A percentile compares a stretch with the other conserved stretches of the same genome.
These are phyloP conservation scores for Penstemon davidsonii DNA, from an alignment of 257 asterid species.

Conservation along the genomic window DNA sequence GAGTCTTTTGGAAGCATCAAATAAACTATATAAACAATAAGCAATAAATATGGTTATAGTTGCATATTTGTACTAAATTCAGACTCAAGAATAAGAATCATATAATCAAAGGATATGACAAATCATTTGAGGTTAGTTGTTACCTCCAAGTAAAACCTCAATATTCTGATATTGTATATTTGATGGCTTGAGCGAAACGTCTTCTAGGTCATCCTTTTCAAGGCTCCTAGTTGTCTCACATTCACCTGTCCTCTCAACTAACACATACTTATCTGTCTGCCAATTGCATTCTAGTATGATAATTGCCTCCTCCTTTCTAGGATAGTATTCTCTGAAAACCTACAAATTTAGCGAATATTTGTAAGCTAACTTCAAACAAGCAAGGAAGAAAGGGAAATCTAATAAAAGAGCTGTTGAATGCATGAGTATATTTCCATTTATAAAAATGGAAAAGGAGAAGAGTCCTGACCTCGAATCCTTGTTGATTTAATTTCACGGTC, in stretches of 20 bases:
- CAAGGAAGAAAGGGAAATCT: neutral
- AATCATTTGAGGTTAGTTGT: slow-evolving; percentile 13
- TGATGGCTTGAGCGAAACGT: slow-evolving; percentile 33
- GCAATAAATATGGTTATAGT: neutral
- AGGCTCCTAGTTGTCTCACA: slow-evolving; percentile 37
- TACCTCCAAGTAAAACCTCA: slow-evolving; percentile 83
- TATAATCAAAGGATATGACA: neutral
- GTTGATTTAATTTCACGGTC: slow-evolving; percentile 64
- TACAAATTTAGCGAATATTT: slow-evolving; percentile 32
- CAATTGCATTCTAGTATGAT: slow-evolving; percentile 60
- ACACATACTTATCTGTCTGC: slow-evolving; percentile 66
- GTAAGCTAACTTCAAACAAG: slow-evolving; percentile 23
- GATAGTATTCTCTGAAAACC: slow-evolving; percentile 85
- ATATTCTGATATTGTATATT: slow-evolving; percentile 59
- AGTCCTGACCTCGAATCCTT: slow-evolving; percentile 68
- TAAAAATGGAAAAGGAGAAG: neutral
- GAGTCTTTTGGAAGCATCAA: slow-evolving; percentile 4
- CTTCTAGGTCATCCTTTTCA: slow-evolving; percentile 38
- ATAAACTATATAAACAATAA: neutral
- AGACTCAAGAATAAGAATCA: neutral
- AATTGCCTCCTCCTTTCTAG: slow-evolving; percentile 51
- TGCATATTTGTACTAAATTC: neutral
- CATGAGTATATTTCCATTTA: neutral
- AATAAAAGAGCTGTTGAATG: neutral
- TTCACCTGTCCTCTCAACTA: slow-evolving; percentile 51